Evolutionary conservation across 768 basidiomycete species (phyloP).

Genomic region (Suillus decipiens): DNA sequence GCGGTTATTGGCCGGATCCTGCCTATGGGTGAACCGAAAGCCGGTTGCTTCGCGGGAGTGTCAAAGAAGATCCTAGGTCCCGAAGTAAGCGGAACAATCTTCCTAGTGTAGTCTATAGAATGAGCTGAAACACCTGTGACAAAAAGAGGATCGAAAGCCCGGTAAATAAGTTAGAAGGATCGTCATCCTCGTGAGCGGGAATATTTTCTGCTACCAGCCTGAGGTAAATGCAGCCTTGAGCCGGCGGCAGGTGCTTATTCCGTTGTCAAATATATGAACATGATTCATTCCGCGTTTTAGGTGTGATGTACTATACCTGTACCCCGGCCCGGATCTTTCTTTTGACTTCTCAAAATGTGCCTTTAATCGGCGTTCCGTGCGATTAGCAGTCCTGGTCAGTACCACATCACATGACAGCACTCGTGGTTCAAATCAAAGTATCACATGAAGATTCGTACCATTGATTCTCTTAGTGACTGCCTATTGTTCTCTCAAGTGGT

Average conservation of each 20-base stretch:
- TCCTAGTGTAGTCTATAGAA: constrained; percentile 1
- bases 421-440: not conserved
- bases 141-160: constrained; percentile 14
- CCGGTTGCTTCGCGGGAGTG: not conserved
- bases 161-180: constrained; percentile 18
- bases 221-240: not conserved
- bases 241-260: not conserved
- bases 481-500: not conserved
- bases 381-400: not conserved
- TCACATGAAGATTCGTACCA: not conserved
- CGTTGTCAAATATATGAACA: not conserved
- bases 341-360: not conserved
- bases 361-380: not conserved
- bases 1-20: not conserved
- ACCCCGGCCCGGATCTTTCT: not conserved
- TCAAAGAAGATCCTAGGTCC: not conserved
- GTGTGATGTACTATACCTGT: not conserved
- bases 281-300: not conserved
- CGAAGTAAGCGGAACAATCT: not conserved
- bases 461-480: not conserved
- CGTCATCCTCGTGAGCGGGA: not conserved
- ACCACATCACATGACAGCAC: not conserved
- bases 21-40: not conserved
- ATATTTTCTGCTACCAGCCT: not conserved
- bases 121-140: constrained; percentile 21